Conservation (phyloP, 306 rosid genomes). For the Leucaena leucocephala region DNA sequence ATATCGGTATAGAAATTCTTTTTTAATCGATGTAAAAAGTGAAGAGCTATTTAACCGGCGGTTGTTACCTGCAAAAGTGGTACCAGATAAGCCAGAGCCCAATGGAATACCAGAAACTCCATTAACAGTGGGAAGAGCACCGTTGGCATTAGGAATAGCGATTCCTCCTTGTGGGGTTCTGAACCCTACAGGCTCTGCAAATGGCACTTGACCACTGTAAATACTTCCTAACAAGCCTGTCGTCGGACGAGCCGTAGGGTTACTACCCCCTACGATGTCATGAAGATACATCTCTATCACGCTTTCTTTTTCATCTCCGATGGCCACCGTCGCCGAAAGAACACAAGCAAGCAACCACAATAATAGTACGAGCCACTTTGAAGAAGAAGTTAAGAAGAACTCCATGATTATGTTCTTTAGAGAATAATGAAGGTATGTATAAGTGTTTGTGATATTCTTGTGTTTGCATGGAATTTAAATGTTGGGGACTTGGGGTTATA, state of each 20-base stretch:
- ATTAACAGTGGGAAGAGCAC: slow-evolving; percentile 60
- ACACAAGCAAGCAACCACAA: neutral
- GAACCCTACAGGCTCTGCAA: slow-evolving; percentile 12
- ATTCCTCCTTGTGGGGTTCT: slow-evolving; percentile 52
- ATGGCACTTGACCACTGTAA: slow-evolving; percentile 41
- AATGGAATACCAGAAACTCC: slow-evolving; percentile 67
- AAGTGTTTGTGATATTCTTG: neutral
- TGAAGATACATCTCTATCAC: slow-evolving; percentile 60
- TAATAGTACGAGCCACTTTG: neutral
- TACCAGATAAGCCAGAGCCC: slow-evolving; percentile 55
- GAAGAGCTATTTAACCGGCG: too few relatives aligned
- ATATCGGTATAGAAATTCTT: too few relatives aligned
- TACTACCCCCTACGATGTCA: slow-evolving; percentile 59
- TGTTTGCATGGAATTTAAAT: neutral
- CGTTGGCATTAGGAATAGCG: slow-evolving; percentile 65
- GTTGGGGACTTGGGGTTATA: neutral
- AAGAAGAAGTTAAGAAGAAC: neutral
- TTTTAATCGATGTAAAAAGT: too few relatives aligned
- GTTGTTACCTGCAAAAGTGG: slow-evolving; percentile 50
- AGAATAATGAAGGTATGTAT: too few relatives aligned
- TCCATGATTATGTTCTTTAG: too few relatives aligned
- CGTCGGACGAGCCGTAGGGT: slow-evolving; percentile 39
- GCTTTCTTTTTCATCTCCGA: slow-evolving; percentile 36
- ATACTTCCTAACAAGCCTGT: slow-evolving; percentile 62
- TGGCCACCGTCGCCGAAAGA: neutral